Percentiles rank a stretch among this genome's conserved stretches.
Conservation (phyloP, 306 rosid species). For the Urtica urens region DNA sequence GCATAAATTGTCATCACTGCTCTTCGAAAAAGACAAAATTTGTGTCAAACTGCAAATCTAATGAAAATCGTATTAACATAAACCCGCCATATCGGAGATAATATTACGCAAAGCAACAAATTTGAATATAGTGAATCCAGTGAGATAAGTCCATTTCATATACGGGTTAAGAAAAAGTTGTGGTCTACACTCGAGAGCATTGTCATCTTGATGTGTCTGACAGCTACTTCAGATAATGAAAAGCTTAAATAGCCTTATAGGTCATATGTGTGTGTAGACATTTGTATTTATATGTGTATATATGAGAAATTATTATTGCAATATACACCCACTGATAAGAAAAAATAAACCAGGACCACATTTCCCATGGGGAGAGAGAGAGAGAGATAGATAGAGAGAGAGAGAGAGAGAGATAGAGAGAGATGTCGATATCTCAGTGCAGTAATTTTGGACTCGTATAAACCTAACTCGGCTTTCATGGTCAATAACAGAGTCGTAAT, state of each 20-base stretch:
- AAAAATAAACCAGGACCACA: conserved; percentile 75
- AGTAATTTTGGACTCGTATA: conserved; percentile 15
- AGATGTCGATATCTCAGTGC: no score
- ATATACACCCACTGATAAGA: conserved; percentile 22
- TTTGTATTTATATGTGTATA: not conserved
- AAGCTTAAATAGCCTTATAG: conserved; percentile 23
- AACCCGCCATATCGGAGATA: no score
- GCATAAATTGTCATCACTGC: no score
- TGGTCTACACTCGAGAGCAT: conserved; percentile 34
- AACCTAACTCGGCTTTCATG: conserved; percentile 20
- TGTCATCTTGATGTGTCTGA: conserved; percentile 45
- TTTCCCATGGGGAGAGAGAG: conserved; percentile 64
- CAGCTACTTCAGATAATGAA: conserved; percentile 32
- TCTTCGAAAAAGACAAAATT: no score
- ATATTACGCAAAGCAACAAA: not conserved
- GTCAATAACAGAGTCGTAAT: conserved; percentile 23
- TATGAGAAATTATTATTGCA: conserved; percentile 6
- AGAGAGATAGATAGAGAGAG: no score
- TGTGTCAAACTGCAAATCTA: no score
- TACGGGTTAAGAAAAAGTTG: conserved; percentile 47
- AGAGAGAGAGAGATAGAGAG: no score
- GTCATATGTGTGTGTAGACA: not conserved
- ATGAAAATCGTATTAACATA: no score
- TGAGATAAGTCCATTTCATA: conserved; percentile 25
- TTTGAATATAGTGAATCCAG: conserved; percentile 9